phyloP scores from a whole-genome alignment of 148 eudicot species.

The Spergularia bocconei region DNA sequence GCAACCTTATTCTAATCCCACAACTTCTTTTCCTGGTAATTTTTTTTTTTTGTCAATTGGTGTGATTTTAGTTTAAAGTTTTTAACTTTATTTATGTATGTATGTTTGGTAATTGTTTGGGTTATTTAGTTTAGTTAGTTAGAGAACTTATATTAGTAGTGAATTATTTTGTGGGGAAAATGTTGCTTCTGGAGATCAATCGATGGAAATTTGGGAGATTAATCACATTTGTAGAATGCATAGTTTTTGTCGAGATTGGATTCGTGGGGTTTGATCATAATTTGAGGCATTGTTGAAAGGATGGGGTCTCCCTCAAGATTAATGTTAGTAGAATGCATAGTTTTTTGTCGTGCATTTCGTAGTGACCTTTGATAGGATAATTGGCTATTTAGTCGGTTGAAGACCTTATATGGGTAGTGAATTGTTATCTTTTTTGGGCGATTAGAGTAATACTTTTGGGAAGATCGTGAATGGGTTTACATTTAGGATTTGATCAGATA shows the following conservation, averaged over 20 bases:
- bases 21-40: slow-evolving; percentile 72
- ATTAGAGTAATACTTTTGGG: not conserved
- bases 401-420: not conserved
- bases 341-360: too few relatives aligned
- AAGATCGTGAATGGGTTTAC: too few relatives aligned
- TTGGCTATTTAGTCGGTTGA: not conserved
- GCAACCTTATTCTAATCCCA: slow-evolving; percentile 80
- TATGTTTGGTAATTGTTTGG: not conserved
- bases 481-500: too few relatives aligned
- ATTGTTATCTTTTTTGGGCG: not conserved
- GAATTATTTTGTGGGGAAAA: not conserved
- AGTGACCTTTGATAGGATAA: too few relatives aligned
- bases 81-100: not conserved
- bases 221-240: too few relatives aligned
- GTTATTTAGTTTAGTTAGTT: not conserved
- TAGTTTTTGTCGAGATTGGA: not conserved
- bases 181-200: not conserved
- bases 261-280: not conserved
- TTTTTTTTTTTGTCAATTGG: not conserved
- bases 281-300: slow-evolving; percentile 1
- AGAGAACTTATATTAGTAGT: not conserved
- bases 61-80: not conserved
- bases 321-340: too few relatives aligned
- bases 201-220: not conserved
- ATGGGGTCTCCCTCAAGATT: not conserved